Evolutionary conservation across 495 filamentous ascomycete species (phyloP).

Genomic region (Ramalina peruviana): DNA sequence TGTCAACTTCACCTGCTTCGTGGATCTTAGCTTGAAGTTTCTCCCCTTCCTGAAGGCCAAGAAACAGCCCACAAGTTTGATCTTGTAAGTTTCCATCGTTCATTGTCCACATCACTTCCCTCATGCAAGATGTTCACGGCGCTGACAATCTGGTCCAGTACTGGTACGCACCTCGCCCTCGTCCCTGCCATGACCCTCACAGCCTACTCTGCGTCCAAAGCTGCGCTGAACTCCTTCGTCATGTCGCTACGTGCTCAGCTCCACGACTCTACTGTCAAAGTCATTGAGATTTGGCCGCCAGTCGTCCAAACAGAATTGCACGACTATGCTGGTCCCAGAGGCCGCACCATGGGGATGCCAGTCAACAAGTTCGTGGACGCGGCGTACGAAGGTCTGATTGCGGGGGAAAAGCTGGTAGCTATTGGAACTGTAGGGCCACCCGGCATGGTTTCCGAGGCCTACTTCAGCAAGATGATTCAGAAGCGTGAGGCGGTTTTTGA

Average conservation of each 20-base stretch:
- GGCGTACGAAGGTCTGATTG: conserved; percentile 35
- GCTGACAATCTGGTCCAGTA: conserved; percentile 15
- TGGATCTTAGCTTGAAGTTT: conserved; percentile 46
- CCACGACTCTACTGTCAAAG: conserved; percentile 31
- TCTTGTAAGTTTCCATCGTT: conserved; percentile 14
- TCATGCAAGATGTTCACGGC: background rate
- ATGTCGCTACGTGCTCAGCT: conserved; percentile 49
- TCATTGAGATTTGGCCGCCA: conserved; percentile 54
- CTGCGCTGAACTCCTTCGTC: conserved; percentile 31
- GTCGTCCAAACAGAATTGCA: conserved; percentile 46
- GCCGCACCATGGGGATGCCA: conserved; percentile 42
- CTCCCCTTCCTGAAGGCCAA: conserved; percentile 45
- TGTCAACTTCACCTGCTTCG: conserved; percentile 50
- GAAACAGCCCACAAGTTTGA: conserved; percentile 17
- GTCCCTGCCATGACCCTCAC: conserved; percentile 26
- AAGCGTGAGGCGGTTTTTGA: no score
- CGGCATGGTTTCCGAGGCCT: no score
- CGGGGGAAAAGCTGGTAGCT: conserved; percentile 32
- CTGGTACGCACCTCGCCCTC: conserved; percentile 29
- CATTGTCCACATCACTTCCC: background rate
- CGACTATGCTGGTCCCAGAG: conserved; percentile 28
- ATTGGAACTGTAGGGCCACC: conserved; percentile 18
- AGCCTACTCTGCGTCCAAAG: conserved; percentile 31
- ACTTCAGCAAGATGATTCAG: no score
- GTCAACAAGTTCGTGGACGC: conserved; percentile 41